Evolutionary conservation across 169 alveolate species (phyloP).

Genomic region (Cyclospora cayetanensis): DNA sequence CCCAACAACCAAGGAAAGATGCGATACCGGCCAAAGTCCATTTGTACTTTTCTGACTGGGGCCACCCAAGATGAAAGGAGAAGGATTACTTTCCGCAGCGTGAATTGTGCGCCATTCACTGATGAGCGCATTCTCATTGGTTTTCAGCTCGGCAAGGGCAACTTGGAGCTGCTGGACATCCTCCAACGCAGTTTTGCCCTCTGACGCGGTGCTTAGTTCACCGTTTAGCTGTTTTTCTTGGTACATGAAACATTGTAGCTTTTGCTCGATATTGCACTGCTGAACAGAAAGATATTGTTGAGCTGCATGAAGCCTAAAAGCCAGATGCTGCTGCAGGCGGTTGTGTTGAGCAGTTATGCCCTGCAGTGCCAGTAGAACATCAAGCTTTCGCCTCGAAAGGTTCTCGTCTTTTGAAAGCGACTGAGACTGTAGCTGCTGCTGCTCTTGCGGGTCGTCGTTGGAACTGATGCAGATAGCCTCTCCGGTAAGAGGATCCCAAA

Average conservation of each 20-base stretch:
- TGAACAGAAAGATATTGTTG: not conserved
- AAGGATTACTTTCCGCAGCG: not conserved
- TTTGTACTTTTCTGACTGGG: not conserved
- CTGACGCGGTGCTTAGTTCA: not conserved
- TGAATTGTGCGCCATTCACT: not conserved
- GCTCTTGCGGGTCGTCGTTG: not conserved
- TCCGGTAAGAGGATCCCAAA: conserved; percentile 55
- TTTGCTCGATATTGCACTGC: conserved; percentile 3
- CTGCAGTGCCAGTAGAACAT: not conserved
- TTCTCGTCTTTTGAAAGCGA: not conserved
- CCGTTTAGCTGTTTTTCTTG: not conserved
- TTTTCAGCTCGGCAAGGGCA: not conserved
- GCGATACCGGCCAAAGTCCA: not conserved
- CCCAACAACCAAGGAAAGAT: not conserved
- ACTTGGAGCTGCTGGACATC: not conserved
- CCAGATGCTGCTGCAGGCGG: not conserved
- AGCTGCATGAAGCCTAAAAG: not conserved
- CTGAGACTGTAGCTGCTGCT: conserved; percentile 3
- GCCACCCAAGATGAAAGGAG: conserved; percentile 14
- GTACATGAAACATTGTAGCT: not conserved
- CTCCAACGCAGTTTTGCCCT: not conserved
- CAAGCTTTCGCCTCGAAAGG: not conserved
- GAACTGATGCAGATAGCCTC: not conserved
- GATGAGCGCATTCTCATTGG: not conserved
- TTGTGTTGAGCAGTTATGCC: not conserved